These are phyloP conservation scores for Onygenales sp. DNA, from an alignment of 2,329 filamentous ascomycete genomes.

Conservation along the genomic window DNA sequence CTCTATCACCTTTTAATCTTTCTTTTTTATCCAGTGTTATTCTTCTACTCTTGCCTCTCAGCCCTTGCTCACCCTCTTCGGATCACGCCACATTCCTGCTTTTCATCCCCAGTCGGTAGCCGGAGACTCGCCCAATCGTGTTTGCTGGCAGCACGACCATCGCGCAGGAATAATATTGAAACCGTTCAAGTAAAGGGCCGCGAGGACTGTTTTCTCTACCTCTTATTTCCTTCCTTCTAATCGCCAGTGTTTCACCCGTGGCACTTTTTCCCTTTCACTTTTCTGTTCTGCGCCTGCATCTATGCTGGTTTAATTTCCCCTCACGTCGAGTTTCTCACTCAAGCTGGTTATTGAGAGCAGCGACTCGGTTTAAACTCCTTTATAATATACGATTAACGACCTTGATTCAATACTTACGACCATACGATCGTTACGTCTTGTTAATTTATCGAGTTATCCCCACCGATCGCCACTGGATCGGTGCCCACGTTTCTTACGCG, in stretches of 20 bases:
- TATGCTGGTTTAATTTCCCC: not conserved
- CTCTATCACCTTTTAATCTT: not conserved
- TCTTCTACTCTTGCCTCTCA: too few species aligned
- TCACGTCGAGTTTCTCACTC: not conserved
- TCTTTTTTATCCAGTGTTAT: too few species aligned
- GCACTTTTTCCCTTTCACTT: not conserved
- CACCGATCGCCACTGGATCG: not conserved
- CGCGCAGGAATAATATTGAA: not conserved
- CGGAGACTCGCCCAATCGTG: not conserved
- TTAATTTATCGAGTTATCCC: not conserved
- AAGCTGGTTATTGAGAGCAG: constrained; percentile 1
- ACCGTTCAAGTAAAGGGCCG: not conserved
- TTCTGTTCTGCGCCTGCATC: not conserved
- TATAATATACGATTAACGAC: not conserved
- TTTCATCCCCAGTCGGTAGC: not conserved
- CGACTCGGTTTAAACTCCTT: not conserved
- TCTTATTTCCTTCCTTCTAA: not conserved
- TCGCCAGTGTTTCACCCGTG: not conserved
- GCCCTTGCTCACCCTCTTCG: too few species aligned
- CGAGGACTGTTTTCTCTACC: not conserved
- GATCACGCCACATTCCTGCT: not conserved
- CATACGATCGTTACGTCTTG: not conserved
- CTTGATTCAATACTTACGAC: too few species aligned
- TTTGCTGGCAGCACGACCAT: not conserved
- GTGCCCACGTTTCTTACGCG: not conserved